Evolutionary conservation across 2,329 filamentous ascomycete genomes (phyloP).

Genomic region (Alternaria angustiovoidea): DNA sequence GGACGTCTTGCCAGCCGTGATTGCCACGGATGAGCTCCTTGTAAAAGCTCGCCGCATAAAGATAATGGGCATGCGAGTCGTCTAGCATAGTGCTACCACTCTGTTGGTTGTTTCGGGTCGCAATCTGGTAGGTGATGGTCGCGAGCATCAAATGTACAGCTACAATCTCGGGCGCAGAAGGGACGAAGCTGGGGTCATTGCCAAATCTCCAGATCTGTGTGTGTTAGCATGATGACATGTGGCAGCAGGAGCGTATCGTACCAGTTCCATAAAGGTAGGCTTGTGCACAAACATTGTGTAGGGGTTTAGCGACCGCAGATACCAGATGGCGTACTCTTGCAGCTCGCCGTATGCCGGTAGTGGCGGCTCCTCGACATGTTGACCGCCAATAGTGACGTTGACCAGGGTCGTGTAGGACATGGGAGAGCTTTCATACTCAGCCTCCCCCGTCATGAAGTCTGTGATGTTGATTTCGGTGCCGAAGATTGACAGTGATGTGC

Average conservation of each 20-base stretch:
- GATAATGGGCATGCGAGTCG: conserved; percentile 78
- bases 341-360: conserved; percentile 71
- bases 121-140: conserved; percentile 79
- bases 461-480: conserved; percentile 82
- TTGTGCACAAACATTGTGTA: conserved; percentile 82
- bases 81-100: conserved; percentile 59
- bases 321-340: conserved; percentile 76
- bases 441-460: conserved; percentile 72
- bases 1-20: conserved; percentile 71
- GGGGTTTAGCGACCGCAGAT: conserved; percentile 74
- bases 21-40: conserved; percentile 69
- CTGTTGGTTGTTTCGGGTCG: conserved; percentile 68
- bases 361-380: conserved; percentile 63
- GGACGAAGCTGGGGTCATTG: conserved; percentile 70
- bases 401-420: conserved; percentile 77
- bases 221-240: conserved; percentile 2
- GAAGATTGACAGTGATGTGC: conserved; percentile 78
- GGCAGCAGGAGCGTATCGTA: conserved; percentile 51
- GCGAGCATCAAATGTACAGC: conserved; percentile 82
- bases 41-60: conserved; percentile 75
- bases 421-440: conserved; percentile 63
- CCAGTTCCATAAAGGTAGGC: conserved; percentile 73
- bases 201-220: conserved; percentile 74
- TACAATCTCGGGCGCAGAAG: conserved; percentile 71
- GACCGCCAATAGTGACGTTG: conserved; percentile 66